Base-by-base conservation (phyloP, 805 yeast species). In the Spathaspora boniae region DNA sequence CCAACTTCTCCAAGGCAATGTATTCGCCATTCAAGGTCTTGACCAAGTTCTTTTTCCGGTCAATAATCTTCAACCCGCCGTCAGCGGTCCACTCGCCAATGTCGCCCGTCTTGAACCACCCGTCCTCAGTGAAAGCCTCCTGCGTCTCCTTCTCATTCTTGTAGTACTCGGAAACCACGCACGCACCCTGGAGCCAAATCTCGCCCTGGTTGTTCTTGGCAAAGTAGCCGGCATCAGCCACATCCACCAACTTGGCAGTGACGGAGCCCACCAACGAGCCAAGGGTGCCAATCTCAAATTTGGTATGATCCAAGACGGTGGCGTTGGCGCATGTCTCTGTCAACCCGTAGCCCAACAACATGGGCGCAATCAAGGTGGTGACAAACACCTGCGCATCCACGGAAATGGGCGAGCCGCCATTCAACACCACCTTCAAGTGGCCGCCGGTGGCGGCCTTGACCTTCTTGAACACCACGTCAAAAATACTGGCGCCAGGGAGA, bases 51-150 rank as follows among this genome's bases (percentile, higher is more conserved):
- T 93, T 93, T 72, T 79, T 86, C 59, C 98, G 84, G 67, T 93
- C 98, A 58, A 93, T 85, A 42, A 93, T 70, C 56, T 74, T 78
- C 54, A 93, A 71, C 39, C 78, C 81, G 46, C 98, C 98, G 45
- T 70, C 73, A 18, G 78, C 42, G 28, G 89, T 74, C 95, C 96
- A 87, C 69, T 86, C 88, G 56, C 91, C 96, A 62, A 93, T 87
- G 61, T 93, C 98, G 62, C 98, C 98, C 22, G 98, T 93, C 57
- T 70, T 74, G 71, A 93, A 93, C 97, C 97, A 93, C 16, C 89
- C 94, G 50, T 85, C 89, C 42, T 82, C 84, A 31, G 73, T 69
- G 52, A 84, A 79, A 1, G 94, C 86, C 14, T 62, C 77, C 31
- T 68, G 60, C 14, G 96, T 91, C 65, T 89, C 98, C 55, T 78